These are phyloP conservation scores for Kodamaea derodonti DNA, from an alignment of 1,139 yeast species.

Conservation along the genomic window DNA sequence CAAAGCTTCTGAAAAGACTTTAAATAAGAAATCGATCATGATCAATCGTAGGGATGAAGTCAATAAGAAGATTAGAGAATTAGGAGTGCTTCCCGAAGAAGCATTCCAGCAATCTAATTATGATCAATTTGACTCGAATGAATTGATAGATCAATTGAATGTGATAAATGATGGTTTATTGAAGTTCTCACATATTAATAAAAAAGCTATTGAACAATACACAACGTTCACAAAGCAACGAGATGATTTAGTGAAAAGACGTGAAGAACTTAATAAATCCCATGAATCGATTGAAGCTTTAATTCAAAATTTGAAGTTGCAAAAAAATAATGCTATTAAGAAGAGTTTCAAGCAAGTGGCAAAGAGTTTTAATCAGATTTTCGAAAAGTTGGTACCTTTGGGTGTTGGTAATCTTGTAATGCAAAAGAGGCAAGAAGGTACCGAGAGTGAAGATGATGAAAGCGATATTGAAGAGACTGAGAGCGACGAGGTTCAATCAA, in stretches of 20 bases:
- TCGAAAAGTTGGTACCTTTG: constrained; percentile 76
- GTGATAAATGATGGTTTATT: constrained; percentile 55
- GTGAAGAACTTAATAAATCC: constrained; percentile 67
- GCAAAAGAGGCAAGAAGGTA: constrained; percentile 36
- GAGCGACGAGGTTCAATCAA: background rate
- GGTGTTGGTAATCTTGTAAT: constrained; percentile 77
- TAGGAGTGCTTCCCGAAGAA: constrained; percentile 87
- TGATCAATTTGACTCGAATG: constrained; percentile 48
- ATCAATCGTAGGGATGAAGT: constrained; percentile 66
- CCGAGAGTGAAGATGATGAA: constrained; percentile 16
- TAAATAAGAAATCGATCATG: constrained; percentile 63
- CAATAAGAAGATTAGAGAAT: constrained; percentile 69
- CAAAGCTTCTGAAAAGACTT: constrained; percentile 60
- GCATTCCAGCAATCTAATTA: constrained; percentile 50
- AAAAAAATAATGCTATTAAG: constrained; percentile 80
- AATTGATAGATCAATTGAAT: constrained; percentile 54
- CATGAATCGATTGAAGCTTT: constrained; percentile 69
- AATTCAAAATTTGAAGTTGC: constrained; percentile 66
- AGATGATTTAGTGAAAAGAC: constrained; percentile 60
- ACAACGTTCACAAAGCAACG: constrained; percentile 70
- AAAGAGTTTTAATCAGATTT: constrained; percentile 65
- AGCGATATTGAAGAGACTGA: constrained; percentile 12
- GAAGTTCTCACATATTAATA: constrained; percentile 75
- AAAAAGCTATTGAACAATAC: constrained; percentile 86
- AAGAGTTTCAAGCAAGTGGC: constrained; percentile 78